Base-by-base conservation (phyloP, 169 alveolate genomes). In the Plasmodium gaboni region DNA sequence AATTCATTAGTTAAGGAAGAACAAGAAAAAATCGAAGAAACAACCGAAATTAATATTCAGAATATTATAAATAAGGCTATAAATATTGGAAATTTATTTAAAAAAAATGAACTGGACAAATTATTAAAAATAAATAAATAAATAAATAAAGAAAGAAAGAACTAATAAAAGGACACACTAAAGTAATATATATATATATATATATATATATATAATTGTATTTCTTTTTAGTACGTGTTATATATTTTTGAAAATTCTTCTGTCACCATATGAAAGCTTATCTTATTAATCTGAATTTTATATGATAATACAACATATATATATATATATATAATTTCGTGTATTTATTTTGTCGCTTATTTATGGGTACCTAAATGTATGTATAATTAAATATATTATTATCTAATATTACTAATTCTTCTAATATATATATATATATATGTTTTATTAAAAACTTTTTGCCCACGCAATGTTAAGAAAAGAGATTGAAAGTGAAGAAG, bases 31-130 rank as follows among this genome's bases (percentile, higher is more conserved):
- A 17, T 24, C 8, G 26, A 17, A 1, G 13, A 53, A 24, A 44
- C 44, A 0, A 12, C 15, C 24, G 53, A 64, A 59, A 78, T 78
- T 67, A 80, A 80, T 6, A 51, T 80, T 10, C 68, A 19, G 0
- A 64, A 80, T 4, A 80, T 80, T 68, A 17, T 80, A 15, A 80
- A 69, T 2, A 80, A 80, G 50, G 90, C 90, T 60, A 67, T 80
- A 80, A 53, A 46, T 10, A 80, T 80, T 13, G 83, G 90, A 3
- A 63, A 80, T 42, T 24, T 80, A 24, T 42, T 80, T 48, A 67
- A 63, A 80, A 65, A 61, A 50, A 68, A 38, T 12, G 72, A 53
- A 10, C 19, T 80, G 38, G 42, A 10, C 55, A 80, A 53, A 60
- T 48, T 80, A 26, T 17, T 57, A 24, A 70, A 80, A 76, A 17